A percentile compares a stretch with the other conserved stretches of the same genome.
These are phyloP conservation scores for Penicillium sp. DNA, from an alignment of 2,329 filamentous ascomycete genomes.

Conservation along the genomic window DNA sequence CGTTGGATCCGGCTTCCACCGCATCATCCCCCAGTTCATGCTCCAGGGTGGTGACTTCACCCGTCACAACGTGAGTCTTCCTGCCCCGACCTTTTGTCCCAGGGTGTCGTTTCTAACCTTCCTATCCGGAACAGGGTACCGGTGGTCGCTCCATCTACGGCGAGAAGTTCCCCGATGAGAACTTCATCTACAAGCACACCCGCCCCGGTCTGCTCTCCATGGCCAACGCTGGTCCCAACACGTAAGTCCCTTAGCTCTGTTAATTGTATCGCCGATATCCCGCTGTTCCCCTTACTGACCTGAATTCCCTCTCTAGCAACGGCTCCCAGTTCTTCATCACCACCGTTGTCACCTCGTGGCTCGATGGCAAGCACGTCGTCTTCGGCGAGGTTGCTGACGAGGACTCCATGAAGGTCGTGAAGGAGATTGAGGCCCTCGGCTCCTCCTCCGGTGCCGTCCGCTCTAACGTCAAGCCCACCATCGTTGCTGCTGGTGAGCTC, in stretches of 20 bases:
- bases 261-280: background rate
- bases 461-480: conserved; percentile 53
- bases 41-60: conserved; percentile 96
- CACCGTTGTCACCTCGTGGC: conserved; percentile 62
- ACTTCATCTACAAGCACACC: conserved; percentile 73
- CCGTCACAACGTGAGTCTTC: conserved; percentile 70
- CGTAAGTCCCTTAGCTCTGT: conserved; percentile 48
- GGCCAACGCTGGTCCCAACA: conserved; percentile 95
- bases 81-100: background rate
- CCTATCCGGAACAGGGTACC: conserved; percentile 59
- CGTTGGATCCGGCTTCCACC: conserved; percentile 80
- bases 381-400: conserved; percentile 60
- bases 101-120: conserved; percentile 10
- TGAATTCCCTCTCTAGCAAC: conserved; percentile 44
- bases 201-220: conserved; percentile 80
- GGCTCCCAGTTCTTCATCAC: conserved; percentile 71
- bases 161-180: conserved; percentile 91
- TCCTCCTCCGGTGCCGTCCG: conserved; percentile 50
- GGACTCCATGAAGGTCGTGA: conserved; percentile 53
- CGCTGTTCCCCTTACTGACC: conserved; percentile 1
- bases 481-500: conserved; percentile 48
- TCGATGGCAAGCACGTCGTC: conserved; percentile 66
- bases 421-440: conserved; percentile 57
- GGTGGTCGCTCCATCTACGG: conserved; percentile 93
- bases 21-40: conserved; percentile 91